A percentile compares a stretch with the other conserved stretches of the same genome.
Evolutionary conservation across 2,329 filamentous ascomycete species (phyloP).

Genomic region (Boeremia exigua): DNA sequence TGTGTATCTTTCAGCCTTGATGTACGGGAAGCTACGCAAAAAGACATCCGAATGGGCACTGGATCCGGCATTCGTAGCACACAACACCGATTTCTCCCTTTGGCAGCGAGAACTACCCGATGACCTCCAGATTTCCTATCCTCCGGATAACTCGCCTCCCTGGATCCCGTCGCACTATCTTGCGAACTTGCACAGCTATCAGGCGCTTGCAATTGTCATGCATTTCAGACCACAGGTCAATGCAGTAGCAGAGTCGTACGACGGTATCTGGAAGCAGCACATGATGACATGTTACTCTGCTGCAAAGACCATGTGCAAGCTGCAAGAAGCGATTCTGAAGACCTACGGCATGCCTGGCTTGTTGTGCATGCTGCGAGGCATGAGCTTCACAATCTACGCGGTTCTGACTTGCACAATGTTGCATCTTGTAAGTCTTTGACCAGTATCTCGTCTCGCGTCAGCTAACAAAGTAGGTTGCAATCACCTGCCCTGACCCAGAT

Average conservation of each 20-base stretch:
- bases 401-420: slow-evolving; percentile 91
- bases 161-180: slow-evolving; percentile 87
- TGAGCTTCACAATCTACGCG: slow-evolving; percentile 94
- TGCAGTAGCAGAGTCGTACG: slow-evolving; percentile 75
- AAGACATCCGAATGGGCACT: slow-evolving; percentile 84
- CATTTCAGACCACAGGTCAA: slow-evolving; percentile 84
- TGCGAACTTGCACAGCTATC: slow-evolving; percentile 88
- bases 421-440: slow-evolving; percentile 76
- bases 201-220: slow-evolving; percentile 83
- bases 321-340: slow-evolving; percentile 83
- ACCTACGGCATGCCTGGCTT: slow-evolving; percentile 80
- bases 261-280: slow-evolving; percentile 83
- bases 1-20: slow-evolving; percentile 76
- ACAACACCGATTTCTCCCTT: slow-evolving; percentile 76
- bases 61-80: slow-evolving; percentile 80
- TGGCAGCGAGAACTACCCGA: slow-evolving; percentile 80
- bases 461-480: slow-evolving; percentile 70
- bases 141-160: slow-evolving; percentile 77
- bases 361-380: slow-evolving; percentile 89
- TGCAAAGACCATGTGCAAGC: slow-evolving; percentile 81
- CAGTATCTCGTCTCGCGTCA: background rate
- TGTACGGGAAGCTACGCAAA: slow-evolving; percentile 75
- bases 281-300: slow-evolving; percentile 86
- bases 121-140: slow-evolving; percentile 79
- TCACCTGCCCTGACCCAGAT: slow-evolving; percentile 90